These are phyloP conservation scores for Persicaria tinctoria DNA, from an alignment of 148 eudicot genomes.

Conservation along the genomic window DNA sequence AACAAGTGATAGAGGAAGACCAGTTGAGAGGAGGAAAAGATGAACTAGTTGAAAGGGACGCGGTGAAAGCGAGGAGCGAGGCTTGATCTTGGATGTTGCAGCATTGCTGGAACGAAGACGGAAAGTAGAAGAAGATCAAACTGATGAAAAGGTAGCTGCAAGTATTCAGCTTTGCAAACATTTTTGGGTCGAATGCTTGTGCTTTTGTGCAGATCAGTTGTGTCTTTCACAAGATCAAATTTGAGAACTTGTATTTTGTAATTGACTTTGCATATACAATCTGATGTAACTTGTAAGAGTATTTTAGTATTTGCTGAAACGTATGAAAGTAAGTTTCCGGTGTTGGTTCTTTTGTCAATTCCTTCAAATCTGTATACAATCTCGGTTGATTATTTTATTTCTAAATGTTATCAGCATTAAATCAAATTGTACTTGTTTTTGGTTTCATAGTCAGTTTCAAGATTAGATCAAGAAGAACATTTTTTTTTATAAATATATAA, in stretches of 20 bases:
- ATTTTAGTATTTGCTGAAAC: too few relatives aligned
- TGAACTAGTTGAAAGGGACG: slow-evolving; percentile 15
- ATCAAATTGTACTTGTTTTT: neutral
- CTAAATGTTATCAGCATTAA: neutral
- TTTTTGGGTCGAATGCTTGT: neutral
- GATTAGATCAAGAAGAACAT: neutral
- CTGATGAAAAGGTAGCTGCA: neutral
- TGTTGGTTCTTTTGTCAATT: neutral
- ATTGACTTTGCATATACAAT: too few relatives aligned
- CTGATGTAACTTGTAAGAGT: too few relatives aligned
- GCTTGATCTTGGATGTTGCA: slow-evolving; percentile 44
- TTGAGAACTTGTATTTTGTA: too few relatives aligned
- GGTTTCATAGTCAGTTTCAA: neutral
- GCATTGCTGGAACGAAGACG: slow-evolving; percentile 30
- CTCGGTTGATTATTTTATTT: neutral
- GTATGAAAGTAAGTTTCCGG: neutral
- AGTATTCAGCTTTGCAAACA: neutral
- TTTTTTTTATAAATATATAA: too few relatives aligned
- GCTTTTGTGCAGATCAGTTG: too few relatives aligned
- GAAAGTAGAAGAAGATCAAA: slow-evolving; percentile 1
- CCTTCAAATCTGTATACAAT: neutral
- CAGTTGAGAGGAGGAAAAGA: too few relatives aligned
- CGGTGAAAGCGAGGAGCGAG: slow-evolving; percentile 43
- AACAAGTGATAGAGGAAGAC: too few relatives aligned
- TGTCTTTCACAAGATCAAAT: too few relatives aligned